Base-by-base conservation (phyloP, 768 basidiomycete species). In the Rhodotorula graminis region DNA sequence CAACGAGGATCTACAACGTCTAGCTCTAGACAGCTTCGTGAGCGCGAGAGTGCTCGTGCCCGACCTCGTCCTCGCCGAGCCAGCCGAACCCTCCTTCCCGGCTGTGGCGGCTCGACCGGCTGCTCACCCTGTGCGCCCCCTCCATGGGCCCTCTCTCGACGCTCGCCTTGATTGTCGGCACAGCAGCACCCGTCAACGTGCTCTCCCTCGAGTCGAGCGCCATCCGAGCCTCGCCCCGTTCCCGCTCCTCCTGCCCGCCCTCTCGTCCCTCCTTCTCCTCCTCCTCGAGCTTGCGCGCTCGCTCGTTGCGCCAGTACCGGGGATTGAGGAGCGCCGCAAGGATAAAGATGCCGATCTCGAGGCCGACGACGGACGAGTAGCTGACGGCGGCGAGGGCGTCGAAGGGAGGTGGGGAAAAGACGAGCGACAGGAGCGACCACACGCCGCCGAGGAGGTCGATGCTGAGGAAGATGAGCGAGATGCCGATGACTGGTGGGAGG, bases 321-420 rank as follows among this genome's bases (percentile, higher is more conserved):
- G 89, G 89, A 78, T 91, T 90, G 49, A 91, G 84, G 37, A 89
- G 84, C 18, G 86, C 69, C 0, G 88, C 88, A 10, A 86, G 83
- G 25, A 90, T 44, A 29, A 91, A 77, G 50, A 92, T 84, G 21
- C 86, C 76, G 0, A 83, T 83, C 76, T 91, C 90, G 65, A 90
- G 81, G 0, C 89, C 81, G 42, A 88, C 81, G 33, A 91, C 89
- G 23, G 87, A 80, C 23, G 85, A 82, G 78, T 90, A 91, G 1
- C 86, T 83, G 46, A 88, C 81, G 8, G 84, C 85, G 1, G 89
- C 89, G 31, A 89, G 81, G 18, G 85, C 80, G 77, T 91, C 89
- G 69, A 91, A 87, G 16, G 85, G 77, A 11, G 80, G 79, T 74
- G 87, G 86, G 82, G 27, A 9, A 21, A 90, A 90, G 47, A 82